Conservation (phyloP, 2,329 filamentous ascomycete genomes). For the Neonectria faginata region DNA sequence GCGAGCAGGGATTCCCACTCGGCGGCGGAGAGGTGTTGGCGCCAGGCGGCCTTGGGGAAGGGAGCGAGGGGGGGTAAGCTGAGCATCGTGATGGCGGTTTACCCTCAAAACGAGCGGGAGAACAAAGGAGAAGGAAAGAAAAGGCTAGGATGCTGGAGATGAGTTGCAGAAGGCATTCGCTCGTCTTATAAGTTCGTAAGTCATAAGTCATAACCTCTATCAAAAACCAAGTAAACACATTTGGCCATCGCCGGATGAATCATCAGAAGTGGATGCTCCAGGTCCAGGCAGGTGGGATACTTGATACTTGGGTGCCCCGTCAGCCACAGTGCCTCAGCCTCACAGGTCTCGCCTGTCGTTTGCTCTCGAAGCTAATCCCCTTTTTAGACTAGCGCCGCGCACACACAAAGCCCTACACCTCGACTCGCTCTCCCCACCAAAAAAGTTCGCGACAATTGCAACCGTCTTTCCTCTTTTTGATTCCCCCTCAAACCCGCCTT, state of each 20-base stretch:
- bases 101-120: neutral
- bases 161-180: neutral
- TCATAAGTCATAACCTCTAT: constrained; percentile 14
- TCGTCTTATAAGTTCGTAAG: constrained; percentile 11
- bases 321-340: constrained; percentile 10
- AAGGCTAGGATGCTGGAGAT: neutral
- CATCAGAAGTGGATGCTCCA: constrained; percentile 49
- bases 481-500: constrained; percentile 56
- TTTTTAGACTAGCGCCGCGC: constrained; percentile 22
- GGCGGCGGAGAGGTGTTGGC: constrained; percentile 70
- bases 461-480: neutral
- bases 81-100: constrained; percentile 49
- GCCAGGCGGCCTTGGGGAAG: constrained; percentile 77
- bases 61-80: constrained; percentile 79
- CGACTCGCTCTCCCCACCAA: constrained; percentile 30
- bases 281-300: constrained; percentile 9
- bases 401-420: constrained; percentile 32
- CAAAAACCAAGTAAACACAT: constrained; percentile 12
- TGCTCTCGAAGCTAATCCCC: constrained; percentile 2
- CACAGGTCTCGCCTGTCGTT: neutral
- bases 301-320: neutral
- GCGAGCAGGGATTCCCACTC: constrained; percentile 85
- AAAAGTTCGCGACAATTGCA: constrained; percentile 39
- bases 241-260: constrained; percentile 55
- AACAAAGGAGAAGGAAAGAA: neutral